Evolutionary conservation across 129 eudicot genomes (phyloP).

Genomic region (Rutidosis leptorrhynchoides): DNA sequence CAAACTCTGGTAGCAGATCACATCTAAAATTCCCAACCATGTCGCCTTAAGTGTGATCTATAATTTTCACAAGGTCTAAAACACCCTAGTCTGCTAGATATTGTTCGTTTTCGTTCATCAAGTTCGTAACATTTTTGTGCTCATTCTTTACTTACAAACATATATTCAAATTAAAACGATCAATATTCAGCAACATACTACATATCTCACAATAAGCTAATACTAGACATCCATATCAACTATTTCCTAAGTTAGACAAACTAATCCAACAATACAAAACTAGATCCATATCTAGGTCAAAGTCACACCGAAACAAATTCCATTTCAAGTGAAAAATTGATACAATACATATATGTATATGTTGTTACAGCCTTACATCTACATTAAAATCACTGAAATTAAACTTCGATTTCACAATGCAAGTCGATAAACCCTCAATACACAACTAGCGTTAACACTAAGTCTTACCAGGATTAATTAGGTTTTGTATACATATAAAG

Average conservation of each 20-base stretch:
- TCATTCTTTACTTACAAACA: neutral
- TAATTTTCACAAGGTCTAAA: neutral
- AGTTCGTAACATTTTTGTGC: neutral
- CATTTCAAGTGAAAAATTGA: neutral
- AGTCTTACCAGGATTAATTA: neutral
- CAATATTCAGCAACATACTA: too few species aligned
- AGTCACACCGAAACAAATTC: neutral
- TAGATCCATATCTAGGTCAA: conserved; percentile 14
- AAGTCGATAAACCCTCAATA: conserved; percentile 1
- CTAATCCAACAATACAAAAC: conserved; percentile 3
- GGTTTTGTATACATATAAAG: conserved; percentile 1
- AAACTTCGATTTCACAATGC: conserved; percentile 15
- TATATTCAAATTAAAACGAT: neutral
- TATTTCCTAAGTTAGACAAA: conserved; percentile 2
- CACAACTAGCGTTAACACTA: conserved; percentile 15
- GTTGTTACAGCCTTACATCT: neutral
- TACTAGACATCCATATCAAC: neutral
- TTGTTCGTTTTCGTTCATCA: neutral
- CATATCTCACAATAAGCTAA: neutral
- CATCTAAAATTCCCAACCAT: neutral
- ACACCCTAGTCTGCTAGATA: neutral
- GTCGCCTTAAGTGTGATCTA: neutral
- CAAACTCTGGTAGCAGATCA: neutral
- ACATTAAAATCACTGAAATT: conserved; percentile 2
- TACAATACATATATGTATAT: neutral